These are phyloP conservation scores for Fraxinus latifolia DNA, from an alignment of 305 asterid genomes.

Conservation along the genomic window DNA sequence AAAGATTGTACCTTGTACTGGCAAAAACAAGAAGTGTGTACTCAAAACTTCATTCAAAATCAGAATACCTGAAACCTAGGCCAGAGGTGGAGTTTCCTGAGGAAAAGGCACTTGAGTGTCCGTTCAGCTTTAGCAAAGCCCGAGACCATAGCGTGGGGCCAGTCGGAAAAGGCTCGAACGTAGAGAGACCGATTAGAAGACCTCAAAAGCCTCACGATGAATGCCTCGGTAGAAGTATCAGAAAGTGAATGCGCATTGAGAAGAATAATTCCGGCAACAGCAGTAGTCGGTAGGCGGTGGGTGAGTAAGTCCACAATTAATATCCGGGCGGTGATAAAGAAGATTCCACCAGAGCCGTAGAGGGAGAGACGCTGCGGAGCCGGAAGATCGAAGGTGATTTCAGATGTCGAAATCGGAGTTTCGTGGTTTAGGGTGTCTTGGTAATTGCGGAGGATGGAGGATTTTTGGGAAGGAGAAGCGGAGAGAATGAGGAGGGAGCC, in stretches of 20 bases:
- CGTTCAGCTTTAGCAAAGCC: conserved; percentile 94
- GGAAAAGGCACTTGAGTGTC: conserved; percentile 72
- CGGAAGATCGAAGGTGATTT: conserved; percentile 74
- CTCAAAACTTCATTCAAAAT: neutral
- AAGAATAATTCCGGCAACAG: conserved; percentile 72
- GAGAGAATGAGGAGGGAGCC: conserved; percentile 76
- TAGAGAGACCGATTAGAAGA: conserved; percentile 52
- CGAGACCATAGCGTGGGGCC: conserved; percentile 79
- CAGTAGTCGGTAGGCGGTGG: conserved; percentile 59
- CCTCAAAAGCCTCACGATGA: conserved; percentile 75
- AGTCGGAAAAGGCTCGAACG: conserved; percentile 88
- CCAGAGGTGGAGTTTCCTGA: conserved; percentile 88
- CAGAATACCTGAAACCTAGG: conserved; percentile 83
- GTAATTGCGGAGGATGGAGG: conserved; percentile 26
- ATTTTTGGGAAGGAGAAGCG: conserved; percentile 59
- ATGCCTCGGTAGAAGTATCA: conserved; percentile 88
- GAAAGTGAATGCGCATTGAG: conserved; percentile 77
- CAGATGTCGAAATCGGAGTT: conserved; percentile 37
- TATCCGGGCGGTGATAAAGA: conserved; percentile 76
- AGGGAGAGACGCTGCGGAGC: conserved; percentile 62
- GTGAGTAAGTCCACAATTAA: conserved; percentile 87
- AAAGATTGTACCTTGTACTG: neutral
- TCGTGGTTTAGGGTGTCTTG: conserved; percentile 21
- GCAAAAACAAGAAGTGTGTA: neutral
- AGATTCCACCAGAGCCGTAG: conserved; percentile 66